These are phyloP conservation scores for Geosiphon pyriformis DNA, from an alignment of 192 early-diverging fungal species.

Conservation along the genomic window DNA sequence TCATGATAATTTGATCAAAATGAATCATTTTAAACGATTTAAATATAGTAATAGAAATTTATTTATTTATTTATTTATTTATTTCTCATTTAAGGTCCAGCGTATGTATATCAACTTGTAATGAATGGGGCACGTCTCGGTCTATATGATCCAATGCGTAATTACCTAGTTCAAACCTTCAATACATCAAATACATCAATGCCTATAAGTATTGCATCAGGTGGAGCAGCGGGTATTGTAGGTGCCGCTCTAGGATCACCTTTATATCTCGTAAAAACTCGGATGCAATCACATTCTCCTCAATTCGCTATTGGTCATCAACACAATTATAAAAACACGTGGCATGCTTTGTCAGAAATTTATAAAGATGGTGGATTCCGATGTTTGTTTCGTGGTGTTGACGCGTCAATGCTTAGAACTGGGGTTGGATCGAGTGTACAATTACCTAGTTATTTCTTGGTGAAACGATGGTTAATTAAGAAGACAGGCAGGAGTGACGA, in stretches of 20 bases:
- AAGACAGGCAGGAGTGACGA: conserved; percentile 49
- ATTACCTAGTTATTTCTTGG: conserved; percentile 82
- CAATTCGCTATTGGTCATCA: conserved; percentile 75
- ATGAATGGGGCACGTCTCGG: conserved; percentile 93
- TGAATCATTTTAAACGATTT: too few species aligned
- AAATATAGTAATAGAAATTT: background rate
- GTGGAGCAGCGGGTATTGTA: conserved; percentile 71
- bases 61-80: background rate
- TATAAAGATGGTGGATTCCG: conserved; percentile 65
- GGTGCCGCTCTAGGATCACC: conserved; percentile 83
- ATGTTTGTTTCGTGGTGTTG: conserved; percentile 81
- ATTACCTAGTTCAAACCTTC: conserved; percentile 41
- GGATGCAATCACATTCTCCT: conserved; percentile 71
- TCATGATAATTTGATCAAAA: background rate
- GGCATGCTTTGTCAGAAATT: conserved; percentile 61
- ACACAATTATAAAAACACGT: conserved; percentile 72
- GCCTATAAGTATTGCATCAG: conserved; percentile 63
- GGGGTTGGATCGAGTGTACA: conserved; percentile 86
- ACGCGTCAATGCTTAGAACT: conserved; percentile 84
- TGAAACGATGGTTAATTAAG: conserved; percentile 58
- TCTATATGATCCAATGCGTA: conserved; percentile 81
- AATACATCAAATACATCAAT: conserved; percentile 32
- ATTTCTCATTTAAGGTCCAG: conserved; percentile 38
- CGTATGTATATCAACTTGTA: conserved; percentile 87
- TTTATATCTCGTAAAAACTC: conserved; percentile 87